A percentile compares a stretch with the other conserved stretches of the same genome.
Conservation (phyloP, 1,139 yeast species). For the Yamadazyma dendronema region DNA sequence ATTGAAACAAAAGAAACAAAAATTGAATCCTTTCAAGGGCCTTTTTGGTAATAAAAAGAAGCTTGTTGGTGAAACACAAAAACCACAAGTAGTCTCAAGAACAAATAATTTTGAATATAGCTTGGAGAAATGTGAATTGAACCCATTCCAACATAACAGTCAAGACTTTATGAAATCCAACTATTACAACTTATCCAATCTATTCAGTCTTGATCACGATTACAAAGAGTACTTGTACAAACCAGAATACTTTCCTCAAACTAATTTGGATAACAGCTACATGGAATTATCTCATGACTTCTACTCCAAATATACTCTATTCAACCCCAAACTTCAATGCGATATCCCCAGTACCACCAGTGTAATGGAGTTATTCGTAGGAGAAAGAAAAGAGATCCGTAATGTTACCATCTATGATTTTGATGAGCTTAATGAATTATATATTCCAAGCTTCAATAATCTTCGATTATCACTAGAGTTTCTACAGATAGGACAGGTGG, state of each 20-base stretch:
- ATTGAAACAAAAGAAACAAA: neutral
- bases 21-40: neutral
- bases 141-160: slow-evolving; percentile 21
- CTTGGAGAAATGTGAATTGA: slow-evolving; percentile 31
- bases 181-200: slow-evolving; percentile 32
- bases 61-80: neutral
- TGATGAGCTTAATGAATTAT: slow-evolving; percentile 25
- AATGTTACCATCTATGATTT: slow-evolving; percentile 23
- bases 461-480: slow-evolving; percentile 40
- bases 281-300: slow-evolving; percentile 34
- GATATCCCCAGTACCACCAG: slow-evolving; percentile 27
- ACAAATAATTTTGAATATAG: slow-evolving; percentile 7
- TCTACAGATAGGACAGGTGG: slow-evolving; percentile 30
- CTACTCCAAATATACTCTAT: slow-evolving; percentile 28
- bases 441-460: slow-evolving; percentile 36
- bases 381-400: slow-evolving; percentile 23
- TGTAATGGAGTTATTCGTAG: slow-evolving; percentile 30
- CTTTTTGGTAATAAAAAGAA: slow-evolving; percentile 3
- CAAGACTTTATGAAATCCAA: slow-evolving; percentile 26
- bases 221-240: slow-evolving; percentile 32
- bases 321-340: slow-evolving; percentile 20
- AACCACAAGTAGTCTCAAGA: neutral
- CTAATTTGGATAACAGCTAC: slow-evolving; percentile 23
- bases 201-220: slow-evolving; percentile 41
- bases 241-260: slow-evolving; percentile 32